Percentiles rank a stretch among this genome's conserved stretches.
Evolutionary conservation across 2,329 filamentous ascomycete genomes (phyloP).

Genomic region (Cercospora brassicicola): DNA sequence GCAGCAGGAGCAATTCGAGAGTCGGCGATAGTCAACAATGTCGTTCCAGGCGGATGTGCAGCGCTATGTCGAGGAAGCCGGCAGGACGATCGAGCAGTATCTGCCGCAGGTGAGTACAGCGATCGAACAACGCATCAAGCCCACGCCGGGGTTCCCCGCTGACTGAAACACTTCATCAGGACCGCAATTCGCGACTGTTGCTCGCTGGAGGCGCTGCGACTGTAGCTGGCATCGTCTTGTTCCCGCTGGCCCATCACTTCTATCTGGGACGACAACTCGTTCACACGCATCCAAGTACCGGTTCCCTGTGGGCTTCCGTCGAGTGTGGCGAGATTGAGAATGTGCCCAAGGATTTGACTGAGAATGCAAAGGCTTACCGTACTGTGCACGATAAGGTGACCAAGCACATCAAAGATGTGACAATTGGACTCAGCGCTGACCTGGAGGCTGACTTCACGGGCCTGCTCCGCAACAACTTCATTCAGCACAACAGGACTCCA

Average conservation of each 20-base stretch:
- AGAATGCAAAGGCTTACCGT: conserved; percentile 23
- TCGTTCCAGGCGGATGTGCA: conserved; percentile 13
- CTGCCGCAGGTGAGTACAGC: conserved; percentile 10
- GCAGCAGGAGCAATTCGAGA: background rate
- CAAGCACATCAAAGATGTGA: conserved; percentile 22
- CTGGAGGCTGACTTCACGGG: conserved; percentile 24
- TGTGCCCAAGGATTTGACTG: conserved; percentile 22
- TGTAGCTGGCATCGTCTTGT: conserved; percentile 24
- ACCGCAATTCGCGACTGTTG: conserved; percentile 24
- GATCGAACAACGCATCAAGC: background rate
- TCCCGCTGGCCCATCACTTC: conserved; percentile 23
- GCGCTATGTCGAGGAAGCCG: conserved; percentile 5
- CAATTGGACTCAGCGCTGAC: conserved; percentile 15
- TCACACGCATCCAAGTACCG: conserved; percentile 23
- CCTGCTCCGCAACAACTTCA: conserved; percentile 26
- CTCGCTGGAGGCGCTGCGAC: conserved; percentile 21
- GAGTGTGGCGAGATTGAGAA: conserved; percentile 26
- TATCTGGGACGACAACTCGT: conserved; percentile 25
- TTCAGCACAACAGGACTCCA: conserved; percentile 20
- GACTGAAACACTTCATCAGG: conserved; percentile 5
- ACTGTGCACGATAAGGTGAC: conserved; percentile 26
- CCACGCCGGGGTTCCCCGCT: background rate
- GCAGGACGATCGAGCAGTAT: conserved; percentile 5
- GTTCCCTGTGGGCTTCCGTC: conserved; percentile 21
- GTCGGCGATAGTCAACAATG: conserved; percentile 5